Base-by-base conservation (phyloP, 2,329 filamentous ascomycete species). In the Paracoccidioides lutzii region DNA sequence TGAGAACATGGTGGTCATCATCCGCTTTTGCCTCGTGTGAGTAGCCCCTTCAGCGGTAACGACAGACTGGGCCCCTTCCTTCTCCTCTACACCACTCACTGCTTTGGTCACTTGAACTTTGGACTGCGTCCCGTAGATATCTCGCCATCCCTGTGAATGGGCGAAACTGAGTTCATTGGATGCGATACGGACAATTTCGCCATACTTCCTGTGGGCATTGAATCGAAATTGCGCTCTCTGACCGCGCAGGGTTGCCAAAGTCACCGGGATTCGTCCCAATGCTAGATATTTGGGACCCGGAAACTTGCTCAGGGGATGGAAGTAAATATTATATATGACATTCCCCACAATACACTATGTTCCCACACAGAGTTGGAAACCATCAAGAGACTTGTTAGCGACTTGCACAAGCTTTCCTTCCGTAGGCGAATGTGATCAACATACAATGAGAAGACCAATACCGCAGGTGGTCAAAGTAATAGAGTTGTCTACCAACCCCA, bases 1-100 rank as follows among this genome's bases (percentile, higher is more conserved):
- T 0, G 73, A 74, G 58, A 77, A 76, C 0, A 69, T 72, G 55
- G 71, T 67, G 0, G 67, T 62, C 6, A 76, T 55, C 1, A 68
- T 57, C 0, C 66, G 61, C 22, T 72, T 66, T 30, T 64, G 56
- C 3, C 63, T 59, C 9, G 57, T 51, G 53, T 71, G 68, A 49
- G 62, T 57, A 32, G 58, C 60, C 51, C 60, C 61, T 38, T 60
- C 53, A 42, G 57, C 52, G 30, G 50, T 59, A 7, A 66, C 54
- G 35, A 66, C 59, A 35, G 53, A 52, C 15, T 40, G 38, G 35
- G 48, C 53, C 5, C 56, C 53, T 28, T 38, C 49, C 22, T 52
- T 32, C 22, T 55, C 53, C 37, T 58, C 53, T 10, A 58, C 54
- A 43, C 56, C 56, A 14, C 53, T 54, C 3, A 55, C 55, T 12